Conservation (phyloP, 192 early-diverging fungal species). For the Rhizophagus sp. region DNA sequence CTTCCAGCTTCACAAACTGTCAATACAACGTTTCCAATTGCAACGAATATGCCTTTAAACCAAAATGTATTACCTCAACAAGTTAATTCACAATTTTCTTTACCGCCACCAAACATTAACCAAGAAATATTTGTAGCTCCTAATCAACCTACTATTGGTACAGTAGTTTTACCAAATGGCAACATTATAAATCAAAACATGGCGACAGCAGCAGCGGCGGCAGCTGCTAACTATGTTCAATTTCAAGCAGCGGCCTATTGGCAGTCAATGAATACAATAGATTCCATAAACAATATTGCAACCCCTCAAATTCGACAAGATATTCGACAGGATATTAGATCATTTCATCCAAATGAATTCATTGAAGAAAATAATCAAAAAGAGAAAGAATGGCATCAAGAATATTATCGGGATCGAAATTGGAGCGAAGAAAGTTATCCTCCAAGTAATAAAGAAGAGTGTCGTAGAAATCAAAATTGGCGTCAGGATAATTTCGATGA, state of each 20-base stretch:
- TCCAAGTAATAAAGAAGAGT: background rate
- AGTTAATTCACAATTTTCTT: background rate
- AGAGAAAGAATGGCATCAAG: background rate
- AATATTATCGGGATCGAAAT: background rate
- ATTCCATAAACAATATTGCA: background rate
- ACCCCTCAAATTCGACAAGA: background rate
- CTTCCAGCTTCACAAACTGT: background rate
- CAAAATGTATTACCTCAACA: background rate
- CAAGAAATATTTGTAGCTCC: background rate
- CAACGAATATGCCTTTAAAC: background rate
- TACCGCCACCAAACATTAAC: background rate
- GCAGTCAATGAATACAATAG: slow-evolving; percentile 3
- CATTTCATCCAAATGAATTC: background rate
- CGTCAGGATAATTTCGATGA: background rate
- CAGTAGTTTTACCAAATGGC: background rate
- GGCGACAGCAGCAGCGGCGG: background rate
- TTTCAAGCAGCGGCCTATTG: background rate
- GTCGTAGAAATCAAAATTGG: background rate
- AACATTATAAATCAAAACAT: background rate
- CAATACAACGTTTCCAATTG: background rate
- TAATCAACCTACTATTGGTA: background rate
- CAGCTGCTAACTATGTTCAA: background rate
- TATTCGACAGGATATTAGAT: background rate
- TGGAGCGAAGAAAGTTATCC: background rate
- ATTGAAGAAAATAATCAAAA: background rate